Conservation (phyloP, 768 basidiomycete genomes). For the Dentipellis sp. region DNA sequence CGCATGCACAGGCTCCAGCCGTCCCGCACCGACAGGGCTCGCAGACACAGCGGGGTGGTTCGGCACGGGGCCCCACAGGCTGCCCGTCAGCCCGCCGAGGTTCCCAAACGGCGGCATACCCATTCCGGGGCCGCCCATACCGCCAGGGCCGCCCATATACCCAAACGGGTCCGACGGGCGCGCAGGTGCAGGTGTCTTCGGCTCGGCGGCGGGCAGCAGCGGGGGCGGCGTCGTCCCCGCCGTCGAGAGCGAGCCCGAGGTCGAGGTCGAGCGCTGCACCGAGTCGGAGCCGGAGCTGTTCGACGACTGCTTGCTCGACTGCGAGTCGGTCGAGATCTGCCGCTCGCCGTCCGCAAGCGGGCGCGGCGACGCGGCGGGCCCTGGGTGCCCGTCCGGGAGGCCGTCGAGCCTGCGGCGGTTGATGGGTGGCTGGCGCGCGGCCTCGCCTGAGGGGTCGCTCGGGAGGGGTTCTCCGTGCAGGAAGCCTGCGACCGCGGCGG, state of each 20-base stretch:
- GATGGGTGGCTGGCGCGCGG: conserved; percentile 17
- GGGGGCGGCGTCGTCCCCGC: conserved; percentile 5
- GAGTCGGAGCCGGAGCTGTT: neutral
- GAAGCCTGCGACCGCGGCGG: conserved; percentile 42
- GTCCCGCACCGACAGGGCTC: conserved; percentile 19
- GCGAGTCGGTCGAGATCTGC: neutral
- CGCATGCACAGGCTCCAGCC: conserved; percentile 49
- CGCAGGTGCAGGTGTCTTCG: conserved; percentile 1
- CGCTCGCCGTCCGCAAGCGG: neutral
- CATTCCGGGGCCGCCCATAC: neutral
- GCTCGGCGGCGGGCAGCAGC: neutral
- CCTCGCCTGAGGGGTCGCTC: conserved; percentile 16
- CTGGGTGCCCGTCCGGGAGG: neutral
- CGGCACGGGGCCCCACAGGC: conserved; percentile 2
- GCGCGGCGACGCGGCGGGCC: neutral
- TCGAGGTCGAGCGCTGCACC: neutral
- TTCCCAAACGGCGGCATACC: neutral
- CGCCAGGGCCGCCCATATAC: conserved; percentile 6
- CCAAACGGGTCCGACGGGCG: conserved; percentile 18
- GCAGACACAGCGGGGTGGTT: conserved; percentile 25
- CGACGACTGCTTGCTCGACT: neutral
- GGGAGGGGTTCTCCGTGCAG: conserved; percentile 30
- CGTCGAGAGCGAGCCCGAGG: conserved; percentile 7
- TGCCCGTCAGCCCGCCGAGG: neutral
- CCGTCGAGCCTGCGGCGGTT: conserved; percentile 16